Conservation (phyloP, 768 basidiomycete genomes). For the Boletus patriciae region DNA sequence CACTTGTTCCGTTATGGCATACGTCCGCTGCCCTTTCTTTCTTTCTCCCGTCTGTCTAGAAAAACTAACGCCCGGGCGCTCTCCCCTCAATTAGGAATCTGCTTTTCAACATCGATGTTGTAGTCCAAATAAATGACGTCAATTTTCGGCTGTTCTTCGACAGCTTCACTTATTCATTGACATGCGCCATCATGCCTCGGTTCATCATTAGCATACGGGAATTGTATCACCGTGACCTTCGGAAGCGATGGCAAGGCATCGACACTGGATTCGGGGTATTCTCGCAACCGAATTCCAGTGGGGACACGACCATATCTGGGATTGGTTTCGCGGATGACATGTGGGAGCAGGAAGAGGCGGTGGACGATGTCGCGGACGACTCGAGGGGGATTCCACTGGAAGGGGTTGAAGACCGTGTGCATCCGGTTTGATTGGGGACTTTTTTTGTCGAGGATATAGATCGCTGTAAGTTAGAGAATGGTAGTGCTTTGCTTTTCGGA, state of each 20-base stretch:
- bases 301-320: neutral
- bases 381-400: too few species aligned
- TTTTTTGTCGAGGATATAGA: too few species aligned
- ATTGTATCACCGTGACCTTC: neutral
- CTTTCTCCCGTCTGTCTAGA: neutral
- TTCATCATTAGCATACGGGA: conserved; percentile 15
- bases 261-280: conserved; percentile 10
- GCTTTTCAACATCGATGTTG: neutral
- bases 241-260: neutral
- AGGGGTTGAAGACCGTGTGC: too few species aligned
- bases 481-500: too few species aligned
- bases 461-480: too few species aligned
- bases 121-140: neutral
- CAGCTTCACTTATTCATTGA: neutral
- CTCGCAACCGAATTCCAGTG: neutral
- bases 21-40: too few species aligned
- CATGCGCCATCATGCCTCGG: conserved; percentile 6
- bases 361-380: too few species aligned
- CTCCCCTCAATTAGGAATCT: neutral
- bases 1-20: neutral
- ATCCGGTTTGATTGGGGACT: too few species aligned
- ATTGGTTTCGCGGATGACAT: neutral
- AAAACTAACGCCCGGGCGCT: neutral
- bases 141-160: neutral
- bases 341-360: too few species aligned